Evolutionary conservation across 2,329 filamentous ascomycete species (phyloP).

Genomic region (Phialophora expanda): DNA sequence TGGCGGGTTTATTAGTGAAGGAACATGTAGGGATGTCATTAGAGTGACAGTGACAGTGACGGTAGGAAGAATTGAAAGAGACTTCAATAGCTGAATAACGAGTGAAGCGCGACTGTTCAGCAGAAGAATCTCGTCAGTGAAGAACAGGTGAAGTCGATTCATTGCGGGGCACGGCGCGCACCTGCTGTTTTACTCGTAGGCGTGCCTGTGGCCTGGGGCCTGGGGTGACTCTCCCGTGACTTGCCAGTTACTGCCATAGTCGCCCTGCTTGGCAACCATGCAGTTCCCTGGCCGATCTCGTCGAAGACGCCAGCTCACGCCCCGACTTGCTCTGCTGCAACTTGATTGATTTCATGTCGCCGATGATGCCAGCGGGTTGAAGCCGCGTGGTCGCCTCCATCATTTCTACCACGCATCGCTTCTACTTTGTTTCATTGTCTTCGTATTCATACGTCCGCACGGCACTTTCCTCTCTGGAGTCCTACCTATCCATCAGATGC

Average conservation of each 20-base stretch:
- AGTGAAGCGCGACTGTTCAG: not conserved
- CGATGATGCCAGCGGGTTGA: constrained; percentile 1
- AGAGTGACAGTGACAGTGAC: not conserved
- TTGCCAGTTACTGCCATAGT: not conserved
- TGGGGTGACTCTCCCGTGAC: not conserved
- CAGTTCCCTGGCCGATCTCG: not conserved
- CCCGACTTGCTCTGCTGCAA: not conserved
- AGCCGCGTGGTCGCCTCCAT: not conserved
- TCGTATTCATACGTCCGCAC: not conserved
- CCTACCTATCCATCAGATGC: constrained; percentile 14
- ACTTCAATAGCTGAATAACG: constrained; percentile 1
- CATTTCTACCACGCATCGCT: not conserved
- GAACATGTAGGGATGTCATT: not conserved
- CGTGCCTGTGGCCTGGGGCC: not conserved
- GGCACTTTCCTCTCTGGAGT: not conserved
- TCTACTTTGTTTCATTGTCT: not conserved
- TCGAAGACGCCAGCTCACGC: not conserved
- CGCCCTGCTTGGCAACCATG: constrained; percentile 2
- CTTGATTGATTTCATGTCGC: not conserved
- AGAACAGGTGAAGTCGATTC: not conserved
- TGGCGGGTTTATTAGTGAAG: not conserved
- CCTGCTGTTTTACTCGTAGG: no score
- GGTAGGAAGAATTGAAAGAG: not conserved
- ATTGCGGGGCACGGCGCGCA: not conserved
- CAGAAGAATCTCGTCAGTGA: not conserved